These are phyloP conservation scores for Macadamia tetraphylla DNA, from an alignment of 164 flowering plant genomes.

Conservation along the genomic window DNA sequence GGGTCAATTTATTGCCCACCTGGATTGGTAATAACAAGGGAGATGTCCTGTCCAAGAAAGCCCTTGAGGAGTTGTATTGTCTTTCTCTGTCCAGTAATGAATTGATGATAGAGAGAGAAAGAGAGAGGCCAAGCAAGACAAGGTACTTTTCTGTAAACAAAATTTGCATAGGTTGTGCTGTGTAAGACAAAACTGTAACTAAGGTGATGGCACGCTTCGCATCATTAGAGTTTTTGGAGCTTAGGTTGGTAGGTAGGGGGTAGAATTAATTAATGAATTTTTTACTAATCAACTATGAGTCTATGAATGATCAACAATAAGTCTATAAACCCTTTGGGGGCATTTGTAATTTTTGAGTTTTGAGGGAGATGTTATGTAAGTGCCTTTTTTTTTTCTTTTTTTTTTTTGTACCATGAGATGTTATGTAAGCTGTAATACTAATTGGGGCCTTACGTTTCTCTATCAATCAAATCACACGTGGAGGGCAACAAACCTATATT, in stretches of 20 bases:
- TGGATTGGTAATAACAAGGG: not conserved
- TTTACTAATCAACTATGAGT: no score
- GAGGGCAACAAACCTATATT: not conserved
- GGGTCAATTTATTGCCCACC: not conserved
- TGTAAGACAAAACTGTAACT: not conserved
- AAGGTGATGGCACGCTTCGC: not conserved
- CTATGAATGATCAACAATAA: no score
- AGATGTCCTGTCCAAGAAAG: no score
- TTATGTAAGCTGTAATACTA: not conserved
- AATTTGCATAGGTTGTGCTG: not conserved
- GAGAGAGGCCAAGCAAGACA: not conserved
- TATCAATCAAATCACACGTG: slow-evolving; percentile 16
- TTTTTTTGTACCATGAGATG: not conserved
- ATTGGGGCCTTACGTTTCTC: slow-evolving; percentile 4
- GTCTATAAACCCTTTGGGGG: no score
- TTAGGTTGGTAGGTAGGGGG: no score
- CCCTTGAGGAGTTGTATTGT: not conserved
- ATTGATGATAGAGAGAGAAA: not conserved
- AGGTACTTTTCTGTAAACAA: not conserved
- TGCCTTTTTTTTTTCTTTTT: no score
- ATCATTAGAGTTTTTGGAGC: not conserved
- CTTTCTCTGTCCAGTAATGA: not conserved
- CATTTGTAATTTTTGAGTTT: no score
- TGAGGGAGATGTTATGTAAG: no score
- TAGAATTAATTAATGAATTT: no score